phyloP scores from a whole-genome alignment of 768 basidiomycete species.

The Lactarius sanguifluus region DNA sequence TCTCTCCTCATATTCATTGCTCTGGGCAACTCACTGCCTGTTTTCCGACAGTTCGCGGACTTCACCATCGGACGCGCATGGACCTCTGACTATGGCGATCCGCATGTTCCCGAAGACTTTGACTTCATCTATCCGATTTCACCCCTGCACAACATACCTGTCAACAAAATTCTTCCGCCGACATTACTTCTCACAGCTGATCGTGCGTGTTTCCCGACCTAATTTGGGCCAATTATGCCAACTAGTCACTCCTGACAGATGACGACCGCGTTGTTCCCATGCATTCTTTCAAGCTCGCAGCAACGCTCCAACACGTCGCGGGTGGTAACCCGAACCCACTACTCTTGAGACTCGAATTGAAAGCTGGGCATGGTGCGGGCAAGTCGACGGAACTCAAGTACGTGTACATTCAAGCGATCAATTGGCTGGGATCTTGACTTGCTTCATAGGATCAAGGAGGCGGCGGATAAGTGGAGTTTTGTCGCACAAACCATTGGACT shows the following conservation, averaged over 20 bases:
- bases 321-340: conserved; percentile 71
- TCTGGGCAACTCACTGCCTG: conserved; percentile 1
- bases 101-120: conserved; percentile 73
- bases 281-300: conserved; percentile 82
- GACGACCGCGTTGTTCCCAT: conserved; percentile 86
- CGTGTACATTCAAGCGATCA: not conserved
- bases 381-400: conserved; percentile 73
- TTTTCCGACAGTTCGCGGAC: conserved; percentile 54
- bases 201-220: conserved; percentile 48
- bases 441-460: conserved; percentile 64
- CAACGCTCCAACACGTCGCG: conserved; percentile 67
- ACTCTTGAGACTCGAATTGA: conserved; percentile 74
- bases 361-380: conserved; percentile 78
- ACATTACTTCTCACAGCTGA: conserved; percentile 79
- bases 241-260: conserved; percentile 42
- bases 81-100: conserved; percentile 78
- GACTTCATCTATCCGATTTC: conserved; percentile 83
- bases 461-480: conserved; percentile 77
- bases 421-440: conserved; percentile 1
- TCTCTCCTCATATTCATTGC: conserved; percentile 9
- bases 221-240: not conserved
- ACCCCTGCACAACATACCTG: conserved; percentile 76
- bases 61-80: conserved; percentile 81
- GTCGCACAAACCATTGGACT: conserved; percentile 65
- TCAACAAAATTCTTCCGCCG: conserved; percentile 60